phyloP scores from a whole-genome alignment of 805 yeast species.

The Candida bentonensis region DNA sequence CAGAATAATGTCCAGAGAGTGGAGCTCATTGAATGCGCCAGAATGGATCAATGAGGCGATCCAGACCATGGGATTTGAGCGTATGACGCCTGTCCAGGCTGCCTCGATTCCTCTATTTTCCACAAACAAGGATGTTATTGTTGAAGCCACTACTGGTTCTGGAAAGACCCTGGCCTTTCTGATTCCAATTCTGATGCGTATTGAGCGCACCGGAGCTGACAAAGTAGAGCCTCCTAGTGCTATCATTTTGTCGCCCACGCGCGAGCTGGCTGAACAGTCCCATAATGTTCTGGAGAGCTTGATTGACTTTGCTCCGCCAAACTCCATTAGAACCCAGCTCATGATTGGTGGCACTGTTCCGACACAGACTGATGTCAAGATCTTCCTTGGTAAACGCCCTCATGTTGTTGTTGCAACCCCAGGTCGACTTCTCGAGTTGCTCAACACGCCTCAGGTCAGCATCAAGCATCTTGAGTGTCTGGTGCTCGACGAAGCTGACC shows the following conservation, averaged over 20 bases:
- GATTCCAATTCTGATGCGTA: constrained; percentile 44
- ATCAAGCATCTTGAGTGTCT: constrained; percentile 55
- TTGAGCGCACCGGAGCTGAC: constrained; percentile 18
- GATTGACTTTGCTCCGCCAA: constrained; percentile 29
- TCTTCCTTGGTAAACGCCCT: constrained; percentile 40
- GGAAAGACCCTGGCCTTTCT: constrained; percentile 94
- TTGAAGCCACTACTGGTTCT: constrained; percentile 94
- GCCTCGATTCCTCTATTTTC: constrained; percentile 76
- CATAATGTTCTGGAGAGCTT: constrained; percentile 49
- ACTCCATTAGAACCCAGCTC: constrained; percentile 19
- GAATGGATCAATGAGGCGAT: constrained; percentile 39
- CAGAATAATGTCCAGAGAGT: no score
- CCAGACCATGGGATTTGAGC: constrained; percentile 53
- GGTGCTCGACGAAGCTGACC: constrained; percentile 88
- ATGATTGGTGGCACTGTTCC: constrained; percentile 27
- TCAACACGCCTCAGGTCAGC: constrained; percentile 41
- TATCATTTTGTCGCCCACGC: constrained; percentile 57
- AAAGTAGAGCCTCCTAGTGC: constrained; percentile 34
- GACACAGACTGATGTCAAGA: constrained; percentile 52
- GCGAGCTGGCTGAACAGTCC: constrained; percentile 41
- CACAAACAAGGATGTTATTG: constrained; percentile 86
- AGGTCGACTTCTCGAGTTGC: constrained; percentile 69
- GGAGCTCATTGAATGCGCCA: background rate
- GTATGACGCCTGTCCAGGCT: constrained; percentile 97
- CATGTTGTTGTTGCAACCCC: constrained; percentile 85